Conservation (phyloP, 352 stramenopile species). For the Pythium chondricola region DNA sequence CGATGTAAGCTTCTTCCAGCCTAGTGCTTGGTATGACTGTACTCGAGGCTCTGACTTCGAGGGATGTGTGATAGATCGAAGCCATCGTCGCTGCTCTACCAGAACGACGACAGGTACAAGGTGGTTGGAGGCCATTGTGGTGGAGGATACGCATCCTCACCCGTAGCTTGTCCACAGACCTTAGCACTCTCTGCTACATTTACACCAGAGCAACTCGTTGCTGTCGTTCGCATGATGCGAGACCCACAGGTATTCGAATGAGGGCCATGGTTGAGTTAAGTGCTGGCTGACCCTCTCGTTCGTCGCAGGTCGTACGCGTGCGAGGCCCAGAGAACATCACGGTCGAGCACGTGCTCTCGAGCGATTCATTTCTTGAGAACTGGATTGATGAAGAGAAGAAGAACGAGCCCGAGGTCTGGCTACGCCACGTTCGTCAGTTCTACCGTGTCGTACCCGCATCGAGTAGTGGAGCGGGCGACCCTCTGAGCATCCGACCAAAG, state of each 20-base stretch:
- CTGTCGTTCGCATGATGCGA: slow-evolving; percentile 44
- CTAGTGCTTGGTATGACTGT: background rate
- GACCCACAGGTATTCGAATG: slow-evolving; percentile 39
- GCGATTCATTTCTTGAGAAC: slow-evolving; percentile 26
- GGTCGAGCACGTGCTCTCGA: slow-evolving; percentile 52
- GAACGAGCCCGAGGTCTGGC: slow-evolving; percentile 53
- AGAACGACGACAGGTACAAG: slow-evolving; percentile 45
- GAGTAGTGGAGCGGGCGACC: slow-evolving; percentile 5
- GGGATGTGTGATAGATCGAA: slow-evolving; percentile 29
- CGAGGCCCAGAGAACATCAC: slow-evolving; percentile 47
- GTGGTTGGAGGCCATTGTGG: background rate
- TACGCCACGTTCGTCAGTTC: slow-evolving; percentile 62
- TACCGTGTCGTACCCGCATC: slow-evolving; percentile 42
- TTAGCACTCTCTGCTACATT: slow-evolving; percentile 78
- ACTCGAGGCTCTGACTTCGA: background rate
- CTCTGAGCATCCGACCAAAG: slow-evolving; percentile 46
- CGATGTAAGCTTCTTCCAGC: slow-evolving; percentile 26
- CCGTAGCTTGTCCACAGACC: slow-evolving; percentile 24
- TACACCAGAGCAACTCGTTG: slow-evolving; percentile 53
- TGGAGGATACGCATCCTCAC: background rate
- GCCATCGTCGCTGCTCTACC: slow-evolving; percentile 50
- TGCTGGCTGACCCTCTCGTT: background rate
- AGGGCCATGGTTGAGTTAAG: too few species aligned
- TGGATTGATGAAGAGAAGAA: slow-evolving; percentile 47
- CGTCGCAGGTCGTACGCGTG: slow-evolving; percentile 58